phyloP scores from a whole-genome alignment of 2,329 filamentous ascomycete genomes.

The Penicillium hordei region DNA sequence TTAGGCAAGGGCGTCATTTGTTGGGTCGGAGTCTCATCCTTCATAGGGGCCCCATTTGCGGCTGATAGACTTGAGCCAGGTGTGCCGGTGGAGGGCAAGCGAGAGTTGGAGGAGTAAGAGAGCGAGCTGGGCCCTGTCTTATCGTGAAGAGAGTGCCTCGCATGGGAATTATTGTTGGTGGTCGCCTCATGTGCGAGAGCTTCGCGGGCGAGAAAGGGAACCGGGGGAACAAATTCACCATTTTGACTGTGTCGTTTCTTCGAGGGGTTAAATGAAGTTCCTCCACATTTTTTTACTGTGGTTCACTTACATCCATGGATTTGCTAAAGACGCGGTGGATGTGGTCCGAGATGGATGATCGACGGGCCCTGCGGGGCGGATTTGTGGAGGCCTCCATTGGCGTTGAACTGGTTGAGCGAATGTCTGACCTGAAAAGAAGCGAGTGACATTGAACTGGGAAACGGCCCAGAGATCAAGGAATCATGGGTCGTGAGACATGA shows the following conservation, averaged over 20 bases:
- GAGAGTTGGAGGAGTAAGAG: conserved; percentile 19
- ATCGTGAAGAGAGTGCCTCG: conserved; percentile 9
- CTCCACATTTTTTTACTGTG: background rate
- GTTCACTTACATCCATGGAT: conserved; percentile 17
- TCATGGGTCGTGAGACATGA: background rate
- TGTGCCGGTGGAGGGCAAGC: conserved; percentile 16
- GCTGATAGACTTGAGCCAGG: conserved; percentile 20
- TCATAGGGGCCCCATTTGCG: conserved; percentile 1
- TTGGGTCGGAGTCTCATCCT: conserved; percentile 11
- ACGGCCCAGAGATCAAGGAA: background rate
- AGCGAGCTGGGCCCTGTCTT: conserved; percentile 18
- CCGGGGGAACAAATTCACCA: background rate
- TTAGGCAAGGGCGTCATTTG: conserved; percentile 5
- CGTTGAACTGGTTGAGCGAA: background rate
- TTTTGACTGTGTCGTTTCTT: conserved; percentile 14
- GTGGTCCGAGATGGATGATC: conserved; percentile 25
- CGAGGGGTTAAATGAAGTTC: background rate
- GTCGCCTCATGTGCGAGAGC: conserved; percentile 2
- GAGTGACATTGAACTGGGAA: conserved; percentile 4
- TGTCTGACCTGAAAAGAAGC: background rate
- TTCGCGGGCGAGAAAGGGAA: background rate
- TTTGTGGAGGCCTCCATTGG: conserved; percentile 16
- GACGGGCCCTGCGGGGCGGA: conserved; percentile 21
- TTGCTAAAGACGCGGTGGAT: conserved; percentile 22
- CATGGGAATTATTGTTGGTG: background rate